Evolutionary conservation across 352 stramenopile genomes (phyloP).

Genomic region (Pythium volutum): DNA sequence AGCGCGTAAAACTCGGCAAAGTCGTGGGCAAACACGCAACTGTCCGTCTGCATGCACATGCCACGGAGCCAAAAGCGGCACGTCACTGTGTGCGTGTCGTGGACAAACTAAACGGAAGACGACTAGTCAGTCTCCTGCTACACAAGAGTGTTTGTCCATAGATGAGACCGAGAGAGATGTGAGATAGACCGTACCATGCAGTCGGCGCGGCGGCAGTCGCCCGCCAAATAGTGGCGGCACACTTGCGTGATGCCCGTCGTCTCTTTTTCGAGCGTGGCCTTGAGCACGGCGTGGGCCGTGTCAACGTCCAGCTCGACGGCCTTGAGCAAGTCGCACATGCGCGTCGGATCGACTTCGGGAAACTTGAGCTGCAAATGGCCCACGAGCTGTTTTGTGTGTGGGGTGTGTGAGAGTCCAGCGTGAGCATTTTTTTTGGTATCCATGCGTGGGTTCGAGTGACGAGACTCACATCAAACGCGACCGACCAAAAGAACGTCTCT

Average conservation of each 20-base stretch:
- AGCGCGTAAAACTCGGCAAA: constrained; percentile 75
- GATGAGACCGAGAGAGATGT: background rate
- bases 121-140: too few species aligned
- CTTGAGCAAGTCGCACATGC: constrained; percentile 71
- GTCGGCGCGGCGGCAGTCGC: constrained; percentile 77
- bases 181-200: constrained; percentile 56
- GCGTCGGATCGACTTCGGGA: constrained; percentile 65
- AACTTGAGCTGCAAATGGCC: constrained; percentile 84
- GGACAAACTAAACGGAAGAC: constrained; percentile 60
- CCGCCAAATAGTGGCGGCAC: constrained; percentile 78
- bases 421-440: background rate
- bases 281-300: constrained; percentile 69
- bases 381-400: constrained; percentile 41
- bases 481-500: constrained; percentile 85
- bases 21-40: constrained; percentile 82
- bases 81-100: constrained; percentile 80
- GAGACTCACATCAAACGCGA: constrained; percentile 70
- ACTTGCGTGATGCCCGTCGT: constrained; percentile 68
- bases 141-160: background rate
- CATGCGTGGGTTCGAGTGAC: background rate
- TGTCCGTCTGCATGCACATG: constrained; percentile 69
- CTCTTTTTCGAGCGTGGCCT: constrained; percentile 73
- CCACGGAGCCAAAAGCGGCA: constrained; percentile 85
- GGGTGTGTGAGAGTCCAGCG: background rate
- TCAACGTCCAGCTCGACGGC: constrained; percentile 72